These are phyloP conservation scores for Didymella lethalis DNA, from an alignment of 2,329 filamentous ascomycete species.

Conservation along the genomic window DNA sequence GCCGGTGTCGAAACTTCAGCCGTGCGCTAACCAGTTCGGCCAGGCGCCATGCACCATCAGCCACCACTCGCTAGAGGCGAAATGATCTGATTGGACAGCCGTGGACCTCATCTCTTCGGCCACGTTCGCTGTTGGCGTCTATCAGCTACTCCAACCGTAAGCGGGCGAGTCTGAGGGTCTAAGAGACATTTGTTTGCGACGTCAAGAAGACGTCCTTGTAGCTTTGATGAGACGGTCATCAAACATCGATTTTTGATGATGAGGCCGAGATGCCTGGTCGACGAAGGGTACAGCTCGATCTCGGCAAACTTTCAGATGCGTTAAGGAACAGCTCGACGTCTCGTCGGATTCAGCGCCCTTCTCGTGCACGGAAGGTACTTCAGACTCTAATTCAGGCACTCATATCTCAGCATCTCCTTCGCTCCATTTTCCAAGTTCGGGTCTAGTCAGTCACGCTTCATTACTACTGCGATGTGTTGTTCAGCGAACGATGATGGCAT, in stretches of 20 bases:
- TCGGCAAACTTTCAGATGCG: slow-evolving; percentile 13
- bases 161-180: neutral
- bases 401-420: neutral
- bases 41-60: slow-evolving; percentile 24
- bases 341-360: slow-evolving; percentile 7
- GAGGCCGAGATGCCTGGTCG: slow-evolving; percentile 1
- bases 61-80: slow-evolving; percentile 23
- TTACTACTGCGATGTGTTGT: neutral
- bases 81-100: slow-evolving; percentile 30
- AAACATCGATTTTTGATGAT: neutral
- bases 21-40: slow-evolving; percentile 20
- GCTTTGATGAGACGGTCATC: neutral
- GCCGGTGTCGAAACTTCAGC: slow-evolving; percentile 20
- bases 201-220: neutral
- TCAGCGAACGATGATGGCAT: neutral
- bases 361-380: slow-evolving; percentile 1
- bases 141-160: slow-evolving; percentile 22
- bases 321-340: slow-evolving; percentile 7
- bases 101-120: slow-evolving; percentile 26
- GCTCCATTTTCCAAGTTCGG: too few relatives aligned
- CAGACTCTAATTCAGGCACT: neutral
- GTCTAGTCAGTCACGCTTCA: neutral
- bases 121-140: slow-evolving; percentile 28
- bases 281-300: slow-evolving; percentile 7
- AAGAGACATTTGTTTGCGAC: neutral